These are phyloP conservation scores for Spirogloea muscicola DNA, from an alignment of 139 green algal species.

Conservation along the genomic window DNA sequence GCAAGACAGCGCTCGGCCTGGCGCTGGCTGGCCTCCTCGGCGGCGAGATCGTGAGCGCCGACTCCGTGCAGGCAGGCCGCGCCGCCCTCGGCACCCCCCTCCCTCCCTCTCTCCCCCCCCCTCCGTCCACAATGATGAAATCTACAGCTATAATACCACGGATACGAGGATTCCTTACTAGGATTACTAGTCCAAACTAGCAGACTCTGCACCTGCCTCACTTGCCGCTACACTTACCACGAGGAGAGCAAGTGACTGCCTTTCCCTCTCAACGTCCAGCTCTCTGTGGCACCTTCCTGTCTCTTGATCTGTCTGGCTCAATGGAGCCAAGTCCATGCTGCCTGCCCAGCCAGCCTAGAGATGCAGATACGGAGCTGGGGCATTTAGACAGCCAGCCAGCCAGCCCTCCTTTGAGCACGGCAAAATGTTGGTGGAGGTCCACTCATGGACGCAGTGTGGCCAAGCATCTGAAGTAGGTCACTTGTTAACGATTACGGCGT, in stretches of 20 bases:
- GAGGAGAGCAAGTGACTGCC: too few species aligned
- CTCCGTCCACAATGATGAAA: too few species aligned
- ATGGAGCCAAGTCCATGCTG: too few species aligned
- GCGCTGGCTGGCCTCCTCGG: conserved; percentile 67
- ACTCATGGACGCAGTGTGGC: not conserved
- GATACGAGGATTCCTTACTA: not conserved
- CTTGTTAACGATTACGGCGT: not conserved
- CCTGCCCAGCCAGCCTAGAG: too few species aligned
- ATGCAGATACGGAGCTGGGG: not conserved
- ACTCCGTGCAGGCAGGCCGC: conserved; percentile 67
- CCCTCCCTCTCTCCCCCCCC: not conserved
- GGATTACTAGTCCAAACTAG: not conserved
- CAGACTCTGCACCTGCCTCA: not conserved
- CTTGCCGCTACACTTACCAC: not conserved
- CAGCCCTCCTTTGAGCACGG: not conserved
- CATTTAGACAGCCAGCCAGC: not conserved
- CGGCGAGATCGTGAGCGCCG: conserved; percentile 91
- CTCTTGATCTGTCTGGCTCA: too few species aligned
- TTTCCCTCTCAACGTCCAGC: too few species aligned
- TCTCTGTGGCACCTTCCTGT: too few species aligned
- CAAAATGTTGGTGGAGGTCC: not conserved
- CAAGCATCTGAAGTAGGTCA: not conserved
- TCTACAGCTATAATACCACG: too few species aligned
- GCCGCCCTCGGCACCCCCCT: not conserved
- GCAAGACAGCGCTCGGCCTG: conserved; percentile 82